Percentiles rank a stretch among this genome's conserved stretches.
These are phyloP conservation scores for Skeletonema grethae DNA, from an alignment of 108 stramenopile species.

Conservation along the genomic window DNA sequence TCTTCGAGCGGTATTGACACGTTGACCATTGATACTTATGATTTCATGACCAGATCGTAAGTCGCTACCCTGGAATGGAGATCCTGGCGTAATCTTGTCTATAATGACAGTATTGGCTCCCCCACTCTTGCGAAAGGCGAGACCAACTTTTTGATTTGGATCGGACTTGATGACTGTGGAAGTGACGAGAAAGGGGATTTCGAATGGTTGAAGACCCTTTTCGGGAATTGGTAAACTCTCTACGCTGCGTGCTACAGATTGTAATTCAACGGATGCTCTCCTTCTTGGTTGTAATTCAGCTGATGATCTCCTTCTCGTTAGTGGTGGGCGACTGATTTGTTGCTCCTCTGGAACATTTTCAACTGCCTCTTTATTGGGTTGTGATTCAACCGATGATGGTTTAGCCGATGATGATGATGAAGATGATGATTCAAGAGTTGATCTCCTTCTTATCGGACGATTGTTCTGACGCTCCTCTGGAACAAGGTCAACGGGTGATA, in stretches of 20 bases:
- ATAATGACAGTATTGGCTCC: slow-evolving; percentile 20
- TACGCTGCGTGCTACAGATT: background rate
- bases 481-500: too few species aligned
- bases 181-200: slow-evolving; percentile 24
- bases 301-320: background rate
- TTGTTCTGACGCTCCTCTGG: too few species aligned
- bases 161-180: slow-evolving; percentile 18
- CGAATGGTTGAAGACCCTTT: slow-evolving; percentile 26
- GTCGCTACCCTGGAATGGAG: slow-evolving; percentile 20
- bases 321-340: background rate
- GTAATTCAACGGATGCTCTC: background rate
- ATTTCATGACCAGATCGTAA: slow-evolving; percentile 32
- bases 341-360: background rate
- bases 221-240: slow-evolving; percentile 3
- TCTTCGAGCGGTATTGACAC: slow-evolving; percentile 35
- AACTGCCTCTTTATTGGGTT: too few species aligned
- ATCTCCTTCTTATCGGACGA: too few species aligned
- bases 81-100: slow-evolving; percentile 32
- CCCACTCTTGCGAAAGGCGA: slow-evolving; percentile 36
- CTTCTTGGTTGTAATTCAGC: too few species aligned
- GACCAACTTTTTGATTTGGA: slow-evolving; percentile 35
- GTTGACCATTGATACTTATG: slow-evolving; percentile 30
- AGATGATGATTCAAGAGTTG: too few species aligned
- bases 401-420: too few species aligned
- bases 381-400: too few species aligned